Conservation (phyloP, 2,329 filamentous ascomycete species). For the Hypoxylon sp. region DNA sequence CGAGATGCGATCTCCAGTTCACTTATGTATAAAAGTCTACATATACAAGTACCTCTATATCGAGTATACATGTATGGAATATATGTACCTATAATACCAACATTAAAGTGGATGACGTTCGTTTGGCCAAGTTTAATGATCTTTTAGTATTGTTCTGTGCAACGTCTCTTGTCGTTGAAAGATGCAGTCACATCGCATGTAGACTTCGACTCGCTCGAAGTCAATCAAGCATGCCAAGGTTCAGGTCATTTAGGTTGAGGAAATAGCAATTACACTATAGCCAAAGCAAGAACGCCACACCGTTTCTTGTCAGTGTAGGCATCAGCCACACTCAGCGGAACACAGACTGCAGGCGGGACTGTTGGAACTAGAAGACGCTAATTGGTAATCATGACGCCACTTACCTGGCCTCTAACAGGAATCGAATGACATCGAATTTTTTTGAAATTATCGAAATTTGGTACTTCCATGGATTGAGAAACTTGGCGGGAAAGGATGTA, state of each 20-base stretch:
- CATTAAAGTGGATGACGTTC: neutral
- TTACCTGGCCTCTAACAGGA: conserved; percentile 21
- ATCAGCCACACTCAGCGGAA: conserved; percentile 5
- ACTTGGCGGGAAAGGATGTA: conserved; percentile 27
- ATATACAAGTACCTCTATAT: neutral
- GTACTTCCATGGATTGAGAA: conserved; percentile 17
- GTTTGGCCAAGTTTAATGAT: neutral
- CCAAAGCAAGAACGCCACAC: neutral
- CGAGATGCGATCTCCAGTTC: neutral
- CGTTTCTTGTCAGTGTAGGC: neutral
- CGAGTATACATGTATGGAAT: neutral
- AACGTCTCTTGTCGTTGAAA: neutral
- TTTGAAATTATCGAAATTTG: conserved; percentile 41
- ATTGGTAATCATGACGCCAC: conserved; percentile 44
- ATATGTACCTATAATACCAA: too few relatives aligned
- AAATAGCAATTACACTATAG: too few relatives aligned
- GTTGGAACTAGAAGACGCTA: conserved; percentile 10
- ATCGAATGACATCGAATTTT: conserved; percentile 41
- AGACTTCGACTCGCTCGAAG: neutral
- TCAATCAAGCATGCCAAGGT: neutral
- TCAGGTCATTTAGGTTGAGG: neutral
- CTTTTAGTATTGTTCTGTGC: neutral
- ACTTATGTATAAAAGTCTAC: too few relatives aligned
- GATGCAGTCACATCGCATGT: neutral
- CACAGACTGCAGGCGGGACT: neutral